phyloP scores from a whole-genome alignment of 495 filamentous ascomycete species.

The Aspergillus conjunctus region DNA sequence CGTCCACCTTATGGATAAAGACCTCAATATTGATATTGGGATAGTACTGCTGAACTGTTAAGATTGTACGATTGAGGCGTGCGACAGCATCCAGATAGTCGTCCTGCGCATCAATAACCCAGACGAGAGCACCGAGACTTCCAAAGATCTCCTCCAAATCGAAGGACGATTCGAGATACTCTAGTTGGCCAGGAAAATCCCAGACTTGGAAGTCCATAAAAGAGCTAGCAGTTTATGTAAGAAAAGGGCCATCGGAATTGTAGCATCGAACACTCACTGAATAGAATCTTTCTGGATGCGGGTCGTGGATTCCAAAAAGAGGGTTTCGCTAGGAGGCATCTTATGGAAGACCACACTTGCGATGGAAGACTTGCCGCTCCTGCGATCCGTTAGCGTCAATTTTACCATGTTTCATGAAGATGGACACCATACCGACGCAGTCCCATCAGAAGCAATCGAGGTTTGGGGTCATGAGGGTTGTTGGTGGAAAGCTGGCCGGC shows the following conservation, averaged over 20 bases:
- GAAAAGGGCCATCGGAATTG: not conserved
- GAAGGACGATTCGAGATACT: constrained; percentile 80
- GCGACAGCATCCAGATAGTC: constrained; percentile 90
- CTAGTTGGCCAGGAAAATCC: constrained; percentile 94
- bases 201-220: constrained; percentile 99
- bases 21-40: constrained; percentile 94
- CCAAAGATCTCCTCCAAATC: constrained; percentile 93
- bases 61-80: constrained; percentile 81
- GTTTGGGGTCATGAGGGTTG: constrained; percentile 61
- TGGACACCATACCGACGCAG: constrained; percentile 73
- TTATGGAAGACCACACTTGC: constrained; percentile 98
- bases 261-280: constrained; percentile 59
- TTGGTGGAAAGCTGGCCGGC: constrained; percentile 32
- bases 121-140: constrained; percentile 89
- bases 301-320: constrained; percentile 93
- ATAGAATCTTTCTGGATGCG: constrained; percentile 90
- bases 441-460: constrained; percentile 90
- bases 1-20: constrained; percentile 98
- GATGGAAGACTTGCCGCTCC: constrained; percentile 97
- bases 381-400: constrained; percentile 36
- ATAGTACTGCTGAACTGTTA: constrained; percentile 82
- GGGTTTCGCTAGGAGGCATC: constrained; percentile 88
- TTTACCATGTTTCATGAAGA: not conserved
- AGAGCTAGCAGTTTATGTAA: constrained; percentile 56
- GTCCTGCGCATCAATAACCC: constrained; percentile 98